A percentile compares a stretch with the other conserved stretches of the same genome.
These are phyloP conservation scores for Kazachstania africana DNA, from an alignment of 805 yeast genomes.

Conservation along the genomic window DNA sequence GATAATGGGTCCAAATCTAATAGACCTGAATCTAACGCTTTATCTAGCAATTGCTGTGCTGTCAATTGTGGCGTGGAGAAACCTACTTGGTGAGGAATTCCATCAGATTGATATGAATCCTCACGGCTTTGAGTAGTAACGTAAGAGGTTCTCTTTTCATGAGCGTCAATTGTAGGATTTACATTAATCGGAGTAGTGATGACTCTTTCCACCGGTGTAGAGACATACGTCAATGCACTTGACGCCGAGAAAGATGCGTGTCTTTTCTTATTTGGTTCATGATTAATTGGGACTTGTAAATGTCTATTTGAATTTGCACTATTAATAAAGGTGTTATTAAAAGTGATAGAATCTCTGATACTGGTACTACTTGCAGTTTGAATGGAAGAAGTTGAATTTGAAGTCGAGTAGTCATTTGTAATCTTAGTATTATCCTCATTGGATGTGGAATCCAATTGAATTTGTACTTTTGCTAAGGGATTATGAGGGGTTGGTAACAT, in stretches of 20 bases:
- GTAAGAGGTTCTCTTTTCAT: too few relatives aligned
- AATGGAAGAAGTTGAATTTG: background rate
- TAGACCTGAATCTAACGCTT: constrained; percentile 17
- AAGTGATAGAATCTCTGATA: too few relatives aligned
- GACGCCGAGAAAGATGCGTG: constrained; percentile 33
- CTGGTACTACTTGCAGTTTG: background rate
- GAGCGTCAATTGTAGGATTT: background rate
- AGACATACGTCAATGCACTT: constrained; percentile 25
- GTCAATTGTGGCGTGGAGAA: constrained; percentile 70
- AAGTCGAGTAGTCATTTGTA: background rate
- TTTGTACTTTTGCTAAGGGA: background rate
- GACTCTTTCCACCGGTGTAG: background rate
- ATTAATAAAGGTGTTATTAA: too few relatives aligned
- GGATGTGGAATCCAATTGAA: background rate
- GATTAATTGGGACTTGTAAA: too few relatives aligned
- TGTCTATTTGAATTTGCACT: background rate
- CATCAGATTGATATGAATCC: constrained; percentile 3
- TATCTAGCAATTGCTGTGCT: constrained; percentile 33
- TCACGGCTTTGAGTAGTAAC: background rate
- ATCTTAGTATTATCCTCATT: background rate
- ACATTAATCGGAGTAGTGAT: background rate
- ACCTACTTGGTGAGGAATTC: constrained; percentile 51
- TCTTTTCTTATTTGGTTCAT: constrained; percentile 19
- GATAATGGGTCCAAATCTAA: constrained; percentile 14
- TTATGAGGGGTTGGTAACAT: constrained; percentile 24